Conservation (phyloP, 2,329 filamentous ascomycete genomes). For the Hypoxylon sp. region DNA sequence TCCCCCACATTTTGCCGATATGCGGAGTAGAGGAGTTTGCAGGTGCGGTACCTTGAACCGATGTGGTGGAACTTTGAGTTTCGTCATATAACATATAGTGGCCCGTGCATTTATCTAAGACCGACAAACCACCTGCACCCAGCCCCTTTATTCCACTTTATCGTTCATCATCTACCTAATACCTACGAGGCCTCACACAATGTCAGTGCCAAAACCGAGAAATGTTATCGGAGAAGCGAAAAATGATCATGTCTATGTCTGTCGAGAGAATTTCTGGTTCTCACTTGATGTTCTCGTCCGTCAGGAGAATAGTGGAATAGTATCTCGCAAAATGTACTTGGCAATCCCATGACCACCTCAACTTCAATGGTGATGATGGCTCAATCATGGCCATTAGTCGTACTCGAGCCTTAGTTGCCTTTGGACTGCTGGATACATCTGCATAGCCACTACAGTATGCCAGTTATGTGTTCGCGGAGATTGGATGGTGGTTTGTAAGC, state of each 20-base stretch:
- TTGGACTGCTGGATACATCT: background rate
- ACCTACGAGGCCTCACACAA: too few relatives aligned
- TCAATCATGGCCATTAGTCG: background rate
- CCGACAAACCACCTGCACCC: background rate
- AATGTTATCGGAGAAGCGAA: too few relatives aligned
- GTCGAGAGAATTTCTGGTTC: too few relatives aligned
- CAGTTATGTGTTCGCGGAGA: too few relatives aligned
- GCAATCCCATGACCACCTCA: background rate
- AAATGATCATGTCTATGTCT: too few relatives aligned
- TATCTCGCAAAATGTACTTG: background rate
- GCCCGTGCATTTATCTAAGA: slow-evolving; percentile 1
- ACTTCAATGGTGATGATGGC: background rate
- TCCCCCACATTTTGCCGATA: slow-evolving; percentile 51
- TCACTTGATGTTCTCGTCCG: too few relatives aligned
- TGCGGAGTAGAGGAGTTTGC: slow-evolving; percentile 46
- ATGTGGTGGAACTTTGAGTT: background rate
- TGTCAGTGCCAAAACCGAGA: too few relatives aligned
- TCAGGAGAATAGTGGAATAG: too few relatives aligned
- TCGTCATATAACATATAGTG: background rate
- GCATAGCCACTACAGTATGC: background rate
- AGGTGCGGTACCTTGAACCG: slow-evolving; percentile 4
- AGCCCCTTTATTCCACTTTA: background rate
- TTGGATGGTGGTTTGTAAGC: too few relatives aligned
- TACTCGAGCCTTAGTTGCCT: background rate
- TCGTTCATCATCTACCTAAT: background rate